phyloP scores from a whole-genome alignment of 225 moss, liverwort and hornwort species.

The Polytrichum commune region DNA sequence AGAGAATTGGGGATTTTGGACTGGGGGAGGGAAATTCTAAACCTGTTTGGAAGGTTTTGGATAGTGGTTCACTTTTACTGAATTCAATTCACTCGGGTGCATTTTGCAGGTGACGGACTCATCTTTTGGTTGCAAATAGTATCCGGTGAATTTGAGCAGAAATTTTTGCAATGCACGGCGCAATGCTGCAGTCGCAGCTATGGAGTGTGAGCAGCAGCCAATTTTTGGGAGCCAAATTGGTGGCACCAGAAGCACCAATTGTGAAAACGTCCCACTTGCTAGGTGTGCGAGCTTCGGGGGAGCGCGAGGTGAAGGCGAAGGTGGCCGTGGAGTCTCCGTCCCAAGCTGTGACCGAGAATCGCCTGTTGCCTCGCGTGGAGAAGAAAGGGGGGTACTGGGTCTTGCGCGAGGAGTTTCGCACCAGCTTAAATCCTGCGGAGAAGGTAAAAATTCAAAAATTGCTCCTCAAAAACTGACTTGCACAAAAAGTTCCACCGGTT shows the following conservation, averaged over 20 bases:
- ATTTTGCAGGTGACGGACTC: background rate
- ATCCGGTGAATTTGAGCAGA: background rate
- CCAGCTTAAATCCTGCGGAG: constrained; percentile 63
- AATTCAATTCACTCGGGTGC: background rate
- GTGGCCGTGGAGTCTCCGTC: constrained; percentile 24
- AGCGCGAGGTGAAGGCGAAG: constrained; percentile 44
- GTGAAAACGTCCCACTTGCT: background rate
- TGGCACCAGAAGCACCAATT: background rate
- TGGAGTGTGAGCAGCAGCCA: background rate
- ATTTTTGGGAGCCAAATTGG: background rate
- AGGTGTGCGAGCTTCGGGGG: constrained; percentile 31
- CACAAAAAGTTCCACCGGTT: no score
- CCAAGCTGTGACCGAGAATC: constrained; percentile 16
- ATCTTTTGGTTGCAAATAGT: background rate
- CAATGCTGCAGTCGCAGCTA: constrained; percentile 1
- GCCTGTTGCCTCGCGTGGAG: constrained; percentile 61
- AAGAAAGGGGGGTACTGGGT: constrained; percentile 71
- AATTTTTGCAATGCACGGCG: constrained; percentile 7
- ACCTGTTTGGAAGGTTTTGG: background rate
- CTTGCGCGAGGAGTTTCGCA: constrained; percentile 56
- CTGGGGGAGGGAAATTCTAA: no score
- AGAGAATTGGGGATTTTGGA: background rate
- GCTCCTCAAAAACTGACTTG: no score
- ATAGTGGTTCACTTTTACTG: background rate
- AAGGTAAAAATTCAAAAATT: constrained; percentile 25